phyloP scores from a whole-genome alignment of 306 rosid species.

The Inga oerstediana region DNA sequence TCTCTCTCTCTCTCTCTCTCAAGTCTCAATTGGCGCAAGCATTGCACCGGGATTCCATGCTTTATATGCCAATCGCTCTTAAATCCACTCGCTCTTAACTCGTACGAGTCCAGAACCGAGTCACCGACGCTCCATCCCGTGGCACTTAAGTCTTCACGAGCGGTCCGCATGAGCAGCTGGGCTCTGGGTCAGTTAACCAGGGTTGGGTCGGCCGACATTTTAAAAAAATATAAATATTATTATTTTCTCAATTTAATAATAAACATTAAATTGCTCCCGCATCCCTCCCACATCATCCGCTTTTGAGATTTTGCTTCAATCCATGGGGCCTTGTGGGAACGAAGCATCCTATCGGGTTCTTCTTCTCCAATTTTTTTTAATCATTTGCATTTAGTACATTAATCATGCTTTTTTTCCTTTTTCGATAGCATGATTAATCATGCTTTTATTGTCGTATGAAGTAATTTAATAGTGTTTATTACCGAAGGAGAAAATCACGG shows the following conservation, averaged over 20 bases:
- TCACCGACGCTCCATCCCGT: slow-evolving; percentile 85
- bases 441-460: background rate
- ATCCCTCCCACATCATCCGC: background rate
- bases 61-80: slow-evolving; percentile 38
- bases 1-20: slow-evolving; percentile 23
- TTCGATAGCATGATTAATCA: background rate
- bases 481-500: background rate
- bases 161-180: slow-evolving; percentile 52
- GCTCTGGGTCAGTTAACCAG: slow-evolving; percentile 58
- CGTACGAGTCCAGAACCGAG: slow-evolving; percentile 70
- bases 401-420: background rate
- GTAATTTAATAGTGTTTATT: background rate
- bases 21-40: slow-evolving; percentile 28
- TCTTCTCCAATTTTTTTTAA: background rate
- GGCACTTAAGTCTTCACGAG: slow-evolving; percentile 48
- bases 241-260: background rate
- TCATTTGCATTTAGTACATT: background rate
- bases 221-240: background rate
- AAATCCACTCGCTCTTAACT: slow-evolving; percentile 43
- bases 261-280: background rate
- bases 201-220: slow-evolving; percentile 79
- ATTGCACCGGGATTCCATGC: slow-evolving; percentile 37
- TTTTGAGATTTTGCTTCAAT: background rate
- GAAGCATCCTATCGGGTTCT: background rate
- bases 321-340: background rate